phyloP scores from a whole-genome alignment of 345 rosid genomes.

The Camelina sativa region DNA sequence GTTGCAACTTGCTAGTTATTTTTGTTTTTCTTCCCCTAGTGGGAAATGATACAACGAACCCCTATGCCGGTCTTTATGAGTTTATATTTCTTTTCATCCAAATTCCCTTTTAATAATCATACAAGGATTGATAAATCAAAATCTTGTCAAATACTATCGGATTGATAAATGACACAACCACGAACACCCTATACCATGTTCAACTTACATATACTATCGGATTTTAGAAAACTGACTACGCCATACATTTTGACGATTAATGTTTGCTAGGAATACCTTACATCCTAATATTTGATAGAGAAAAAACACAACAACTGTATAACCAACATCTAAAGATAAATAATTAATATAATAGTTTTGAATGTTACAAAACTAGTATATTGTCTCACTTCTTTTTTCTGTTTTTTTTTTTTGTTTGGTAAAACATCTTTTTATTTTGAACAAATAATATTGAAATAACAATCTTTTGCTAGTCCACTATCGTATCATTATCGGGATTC shows the following conservation, averaged over 20 bases:
- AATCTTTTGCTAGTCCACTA: background rate
- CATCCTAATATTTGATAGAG: background rate
- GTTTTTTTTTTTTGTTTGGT: background rate
- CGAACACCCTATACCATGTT: too few species aligned
- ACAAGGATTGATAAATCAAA: background rate
- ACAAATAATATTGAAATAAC: background rate
- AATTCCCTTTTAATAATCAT: background rate
- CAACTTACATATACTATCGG: background rate
- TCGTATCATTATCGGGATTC: background rate
- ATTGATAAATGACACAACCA: too few species aligned
- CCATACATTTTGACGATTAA: background rate
- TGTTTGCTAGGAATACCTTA: background rate
- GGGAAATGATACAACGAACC: conserved; percentile 43
- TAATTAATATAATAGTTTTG: background rate
- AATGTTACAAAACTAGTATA: background rate
- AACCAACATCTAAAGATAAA: background rate
- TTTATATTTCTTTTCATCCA: background rate
- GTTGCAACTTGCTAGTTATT: conserved; percentile 39
- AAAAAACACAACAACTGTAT: background rate
- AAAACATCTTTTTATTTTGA: background rate
- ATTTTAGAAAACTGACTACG: background rate
- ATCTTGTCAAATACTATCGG: background rate
- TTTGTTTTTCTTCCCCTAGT: conserved; percentile 26
- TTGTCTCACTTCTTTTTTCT: background rate
- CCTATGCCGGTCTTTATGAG: conserved; percentile 11